Percentiles rank a stretch among this genome's conserved stretches.
phyloP scores from a whole-genome alignment of 2,329 filamentous ascomycete genomes.

The Metarhizium guizhouense region DNA sequence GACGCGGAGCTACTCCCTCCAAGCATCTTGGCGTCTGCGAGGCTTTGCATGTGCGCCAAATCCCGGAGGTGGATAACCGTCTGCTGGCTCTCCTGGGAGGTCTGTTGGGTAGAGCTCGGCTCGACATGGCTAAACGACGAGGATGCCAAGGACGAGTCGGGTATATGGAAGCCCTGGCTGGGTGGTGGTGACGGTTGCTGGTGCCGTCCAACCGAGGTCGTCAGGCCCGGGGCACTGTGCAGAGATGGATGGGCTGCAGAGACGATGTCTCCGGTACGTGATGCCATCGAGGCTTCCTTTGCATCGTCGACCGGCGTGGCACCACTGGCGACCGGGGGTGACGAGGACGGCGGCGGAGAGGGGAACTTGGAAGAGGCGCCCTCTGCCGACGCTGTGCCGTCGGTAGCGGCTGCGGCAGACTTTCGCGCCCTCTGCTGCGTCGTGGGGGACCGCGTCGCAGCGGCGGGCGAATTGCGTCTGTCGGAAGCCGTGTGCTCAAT shows the following conservation, averaged over 20 bases:
- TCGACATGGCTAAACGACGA: not conserved
- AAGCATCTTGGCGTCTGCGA: constrained; percentile 70
- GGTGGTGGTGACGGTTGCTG: constrained; percentile 27
- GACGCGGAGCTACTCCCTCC: constrained; percentile 39
- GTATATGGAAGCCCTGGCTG: constrained; percentile 26
- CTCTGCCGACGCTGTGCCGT: constrained; percentile 20
- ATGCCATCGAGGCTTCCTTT: constrained; percentile 39
- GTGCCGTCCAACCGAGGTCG: constrained; percentile 12
- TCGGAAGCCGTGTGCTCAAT: not conserved
- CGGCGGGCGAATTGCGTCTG: not conserved
- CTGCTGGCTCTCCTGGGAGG: constrained; percentile 24
- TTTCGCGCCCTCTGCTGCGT: not conserved
- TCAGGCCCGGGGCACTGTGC: constrained; percentile 8
- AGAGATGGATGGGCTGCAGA: constrained; percentile 10
- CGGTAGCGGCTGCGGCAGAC: constrained; percentile 1
- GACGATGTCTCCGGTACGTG: constrained; percentile 23
- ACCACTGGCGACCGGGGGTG: constrained; percentile 31
- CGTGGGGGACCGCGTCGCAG: not conserved
- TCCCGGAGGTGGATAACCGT: constrained; percentile 72
- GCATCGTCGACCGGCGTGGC: constrained; percentile 31
- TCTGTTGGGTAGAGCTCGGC: constrained; percentile 1
- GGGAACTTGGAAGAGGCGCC: constrained; percentile 39
- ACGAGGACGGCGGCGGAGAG: constrained; percentile 46
- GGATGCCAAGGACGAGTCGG: constrained; percentile 1
- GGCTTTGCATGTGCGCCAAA: constrained; percentile 81